Evolutionary conservation across 352 stramenopile species (phyloP).

Genomic region (Blastocystis sp.): DNA sequence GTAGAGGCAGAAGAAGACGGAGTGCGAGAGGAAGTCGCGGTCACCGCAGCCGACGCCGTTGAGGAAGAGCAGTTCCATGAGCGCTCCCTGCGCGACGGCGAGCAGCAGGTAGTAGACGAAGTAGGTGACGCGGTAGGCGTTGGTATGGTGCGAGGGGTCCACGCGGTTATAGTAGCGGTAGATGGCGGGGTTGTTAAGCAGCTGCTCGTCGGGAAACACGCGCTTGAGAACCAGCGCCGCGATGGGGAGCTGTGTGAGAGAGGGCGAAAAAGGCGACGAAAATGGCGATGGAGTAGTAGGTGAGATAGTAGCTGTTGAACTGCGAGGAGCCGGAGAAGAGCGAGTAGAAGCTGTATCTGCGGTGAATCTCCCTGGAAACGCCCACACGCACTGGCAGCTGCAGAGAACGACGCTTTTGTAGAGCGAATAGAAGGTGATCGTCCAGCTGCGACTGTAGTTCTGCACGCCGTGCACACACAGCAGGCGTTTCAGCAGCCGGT

Average conservation of each 20-base stretch:
- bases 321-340: slow-evolving; percentile 71
- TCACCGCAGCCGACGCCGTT: neutral
- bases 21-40: neutral
- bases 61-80: neutral
- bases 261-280: neutral
- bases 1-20: slow-evolving; percentile 5
- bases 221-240: neutral
- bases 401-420: slow-evolving; percentile 63
- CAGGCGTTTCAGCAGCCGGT: slow-evolving; percentile 76
- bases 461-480: slow-evolving; percentile 75
- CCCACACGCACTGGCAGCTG: neutral
- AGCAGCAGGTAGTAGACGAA: neutral
- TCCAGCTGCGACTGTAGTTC: slow-evolving; percentile 48
- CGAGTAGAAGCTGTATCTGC: slow-evolving; percentile 70
- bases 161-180: slow-evolving; percentile 9
- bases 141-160: neutral
- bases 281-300: slow-evolving; percentile 23
- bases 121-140: neutral
- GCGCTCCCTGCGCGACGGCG: neutral
- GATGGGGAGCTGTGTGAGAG: slow-evolving; percentile 14
- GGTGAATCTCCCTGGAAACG: slow-evolving; percentile 64
- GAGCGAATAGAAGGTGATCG: slow-evolving; percentile 64
- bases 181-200: neutral
- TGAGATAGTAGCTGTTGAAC: slow-evolving; percentile 64
- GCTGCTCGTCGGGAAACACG: neutral